Conservation (phyloP, 148 eudicot species). For the Silene latifolia region DNA sequence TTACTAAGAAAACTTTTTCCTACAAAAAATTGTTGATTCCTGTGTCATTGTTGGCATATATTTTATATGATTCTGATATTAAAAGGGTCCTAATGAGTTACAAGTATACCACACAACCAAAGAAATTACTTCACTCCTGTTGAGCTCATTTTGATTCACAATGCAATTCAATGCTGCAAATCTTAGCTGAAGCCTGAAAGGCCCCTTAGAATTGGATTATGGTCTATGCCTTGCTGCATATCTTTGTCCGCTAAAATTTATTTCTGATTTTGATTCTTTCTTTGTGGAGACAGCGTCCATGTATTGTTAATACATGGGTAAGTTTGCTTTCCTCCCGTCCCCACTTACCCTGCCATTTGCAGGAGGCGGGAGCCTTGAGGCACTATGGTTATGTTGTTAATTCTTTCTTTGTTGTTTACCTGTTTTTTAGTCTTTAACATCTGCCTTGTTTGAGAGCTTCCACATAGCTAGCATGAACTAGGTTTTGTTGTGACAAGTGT, state of each 20-base stretch:
- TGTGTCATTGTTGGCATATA: not conserved
- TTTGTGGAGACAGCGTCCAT: not conserved
- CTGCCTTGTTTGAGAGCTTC: slow-evolving; percentile 5
- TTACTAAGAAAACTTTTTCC: not conserved
- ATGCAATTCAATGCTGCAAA: not conserved
- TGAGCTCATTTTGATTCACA: slow-evolving; percentile 1
- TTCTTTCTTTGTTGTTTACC: not conserved
- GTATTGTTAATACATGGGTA: not conserved
- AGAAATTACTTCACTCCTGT: not conserved
- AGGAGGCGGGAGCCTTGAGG: not conserved
- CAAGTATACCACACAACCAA: not conserved
- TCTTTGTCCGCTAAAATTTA: not conserved
- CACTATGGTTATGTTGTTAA: not conserved
- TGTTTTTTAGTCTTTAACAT: not conserved
- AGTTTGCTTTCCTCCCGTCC: not conserved
- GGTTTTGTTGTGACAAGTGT: not conserved
- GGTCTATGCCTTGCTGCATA: not conserved
- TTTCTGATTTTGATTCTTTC: not conserved
- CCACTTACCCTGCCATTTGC: not conserved
- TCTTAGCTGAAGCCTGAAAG: not conserved
- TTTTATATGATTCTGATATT: not conserved
- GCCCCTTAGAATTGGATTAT: not conserved
- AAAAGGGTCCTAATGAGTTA: not conserved
- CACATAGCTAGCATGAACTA: not conserved
- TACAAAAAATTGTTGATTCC: not conserved